phyloP scores from a whole-genome alignment of 805 yeast species.

The Candida manassasensis region DNA sequence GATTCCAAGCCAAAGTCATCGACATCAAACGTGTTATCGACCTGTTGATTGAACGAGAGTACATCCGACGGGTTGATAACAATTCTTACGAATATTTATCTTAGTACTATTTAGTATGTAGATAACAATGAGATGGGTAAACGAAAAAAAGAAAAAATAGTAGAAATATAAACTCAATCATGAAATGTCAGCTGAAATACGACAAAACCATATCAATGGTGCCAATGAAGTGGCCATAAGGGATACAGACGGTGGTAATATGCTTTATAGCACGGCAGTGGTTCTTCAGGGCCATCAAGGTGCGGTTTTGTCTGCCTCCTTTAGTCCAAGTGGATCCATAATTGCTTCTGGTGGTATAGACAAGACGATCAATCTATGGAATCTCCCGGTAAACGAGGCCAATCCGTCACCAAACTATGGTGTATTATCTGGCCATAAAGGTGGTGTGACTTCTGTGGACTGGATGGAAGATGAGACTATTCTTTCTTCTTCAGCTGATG shows the following conservation, averaged over 20 bases:
- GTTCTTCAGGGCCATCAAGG: constrained; percentile 51
- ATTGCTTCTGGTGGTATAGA: constrained; percentile 66
- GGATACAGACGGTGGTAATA: background rate
- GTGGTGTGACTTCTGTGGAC: constrained; percentile 55
- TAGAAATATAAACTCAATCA: background rate
- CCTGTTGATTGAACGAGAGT: constrained; percentile 78
- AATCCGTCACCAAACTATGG: constrained; percentile 40
- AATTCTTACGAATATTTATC: constrained; percentile 80
- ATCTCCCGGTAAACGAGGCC: constrained; percentile 24
- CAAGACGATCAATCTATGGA: constrained; percentile 45
- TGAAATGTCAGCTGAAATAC: background rate
- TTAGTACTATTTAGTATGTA: constrained; percentile 23
- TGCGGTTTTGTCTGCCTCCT: constrained; percentile 48
- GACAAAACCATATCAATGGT: background rate
- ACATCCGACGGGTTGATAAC: constrained; percentile 70
- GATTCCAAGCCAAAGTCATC: constrained; percentile 81
- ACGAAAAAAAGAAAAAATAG: too few relatives aligned
- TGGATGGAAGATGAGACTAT: constrained; percentile 48
- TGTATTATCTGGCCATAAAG: constrained; percentile 50
- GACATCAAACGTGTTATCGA: constrained; percentile 88
- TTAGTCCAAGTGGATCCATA: constrained; percentile 46
- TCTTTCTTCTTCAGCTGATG: constrained; percentile 57
- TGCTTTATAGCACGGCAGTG: constrained; percentile 25
- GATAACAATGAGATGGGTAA: background rate
- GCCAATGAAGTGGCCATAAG: background rate